Evolutionary conservation across 176 grass and related monocot species (phyloP), one percentile per base, ranked within the genome.

Genomic region (Triticum monococcum): DNA sequence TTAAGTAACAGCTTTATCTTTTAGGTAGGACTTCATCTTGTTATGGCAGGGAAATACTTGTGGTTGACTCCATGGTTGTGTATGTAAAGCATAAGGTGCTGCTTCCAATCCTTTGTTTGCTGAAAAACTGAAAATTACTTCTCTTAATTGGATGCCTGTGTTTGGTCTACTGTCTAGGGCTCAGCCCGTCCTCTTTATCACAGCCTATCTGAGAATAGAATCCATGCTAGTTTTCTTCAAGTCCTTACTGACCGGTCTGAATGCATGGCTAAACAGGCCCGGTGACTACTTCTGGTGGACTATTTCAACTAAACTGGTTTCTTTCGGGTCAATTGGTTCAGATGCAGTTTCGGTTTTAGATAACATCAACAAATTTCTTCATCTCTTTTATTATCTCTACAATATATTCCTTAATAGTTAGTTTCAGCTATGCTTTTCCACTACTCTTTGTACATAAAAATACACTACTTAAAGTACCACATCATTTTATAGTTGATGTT

Each of bases 331-430:
- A 71, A 43, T 41, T 78, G 43, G 52, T 68, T 67, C 48, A 2
- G 63, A 68, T 75, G 6, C 17, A 63, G 72, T 75, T 7, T 26
- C 7, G 12, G 57, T 26, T 38, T 85, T 36, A 60, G 77, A 79
- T 52, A 61, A 28, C 77, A 61, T 72, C 8, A 45, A 71, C 37
- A 62, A 80, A 25, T 36, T 74, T 52, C 22, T 8, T 18, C 8
- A 18, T 23, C 43, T 31, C 32, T 35, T 57, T 36, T 77, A 9
- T 61, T 71, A 71, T 50, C 0, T 2, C 57, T 46, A 17, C 25
- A 48, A 78, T 78, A 22, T 77, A 6, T 67, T 23, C 75, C 54
- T 77, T 57, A 25, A 63, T 79, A 35, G 33, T 79, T 79, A 40
- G 35, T 79, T n/a, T 63, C 7, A 63, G 33, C 35, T 16, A 38